Base-by-base conservation (phyloP, 2,329 filamentous ascomycete genomes). In the Rhynchosporium agropyri region DNA sequence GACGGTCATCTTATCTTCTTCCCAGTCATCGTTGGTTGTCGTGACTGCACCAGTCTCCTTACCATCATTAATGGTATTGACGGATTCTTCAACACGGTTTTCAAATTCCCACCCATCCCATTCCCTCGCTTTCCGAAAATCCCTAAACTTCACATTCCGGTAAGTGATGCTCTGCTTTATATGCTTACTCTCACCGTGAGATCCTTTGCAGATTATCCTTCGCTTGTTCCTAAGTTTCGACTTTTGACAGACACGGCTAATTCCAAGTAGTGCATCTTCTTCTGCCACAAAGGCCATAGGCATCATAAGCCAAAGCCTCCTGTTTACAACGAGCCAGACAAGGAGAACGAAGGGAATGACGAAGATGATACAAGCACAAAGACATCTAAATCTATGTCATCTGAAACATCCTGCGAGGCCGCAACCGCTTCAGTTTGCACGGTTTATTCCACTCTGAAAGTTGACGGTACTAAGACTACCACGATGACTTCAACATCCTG, bases 231-330 rank as follows among this genome's bases (percentile, higher is more conserved):
- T 12, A 7, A 8, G 7, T 40, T 40, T 40, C 40, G 10, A 45
- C 15, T 3, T 20, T 15, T 45, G 13, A 45, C 20, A 20, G 8
- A n/a, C 15, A 45, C 20, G 13, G 3, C 43, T 45, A 45, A 45
- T 20, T 4, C n/a, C 6, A 4, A 45, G 20, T 10, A 54, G 50
- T 54, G 50, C 33, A 28, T 54, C 31, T 54, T 54, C 50, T 54
- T 54, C 50, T 54, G 50, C 6, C 36, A 54, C n/a, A 54, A 54
- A 40, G 50, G 50, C 20, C 33, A 40, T 3, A 54, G 13, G 12
- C 33, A 54, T n/a, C 31, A 54, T n/a, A 54, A 54, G 50, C n/a
- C 36, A 2, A 54, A 54, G 50, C 36, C 36, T 54, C 50, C 50
- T 3, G 33, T 54, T 13, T 54, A 54, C 33, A 33, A 54, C n/a